Evolutionary conservation across 2,329 filamentous ascomycete species (phyloP), one percentile per base, ranked within the genome.

Genomic region (Ophiostoma piceae): DNA sequence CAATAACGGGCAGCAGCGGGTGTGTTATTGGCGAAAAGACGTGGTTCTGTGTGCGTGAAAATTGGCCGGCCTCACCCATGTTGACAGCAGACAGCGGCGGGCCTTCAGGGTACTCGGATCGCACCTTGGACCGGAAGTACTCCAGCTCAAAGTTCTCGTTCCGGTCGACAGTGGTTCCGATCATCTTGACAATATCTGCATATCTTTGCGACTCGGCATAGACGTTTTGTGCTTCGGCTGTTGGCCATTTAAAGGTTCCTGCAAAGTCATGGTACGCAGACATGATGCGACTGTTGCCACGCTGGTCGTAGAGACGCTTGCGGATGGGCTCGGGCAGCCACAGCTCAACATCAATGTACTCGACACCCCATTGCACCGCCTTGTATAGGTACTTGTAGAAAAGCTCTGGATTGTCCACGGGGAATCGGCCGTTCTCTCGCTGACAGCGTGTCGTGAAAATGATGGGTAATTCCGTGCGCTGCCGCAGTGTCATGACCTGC

Each of bases 201-300:
- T 93, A 92, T 71, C 87, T 86, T 66, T 86, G 86, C 9, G 90
- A 92, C 74, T 89, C 85, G 71, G 87, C 82, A 74, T 94, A 96
- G 3, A 94, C 84, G 12, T 85, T 82, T 75, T 91, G 87, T 1
- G 92, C 92, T 74, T 90, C 85, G 7, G 85, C 80, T 0, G 91
- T 92, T 0, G 90, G 90, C 92, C 92, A 96, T 75, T 89, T 91
- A 83, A 94, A 94, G 0, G 83, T 89, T 1, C 92, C 91, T 0
- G 91, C 93, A 76, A 94, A 94, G 80, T 95, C 92, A 77, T 96
- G 92, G 76, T 94, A 95, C 14, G 92, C 92, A n/a, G 92, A 94
- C 82, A 96, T 93, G 78, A 96, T 92, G 73, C 89, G 90, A 75
- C 90, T 94, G 79, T 88, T 91, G 1, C 92, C 92, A 74, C 90